Conservation (phyloP, 768 basidiomycete species). For the Crucibulum laeve region DNA sequence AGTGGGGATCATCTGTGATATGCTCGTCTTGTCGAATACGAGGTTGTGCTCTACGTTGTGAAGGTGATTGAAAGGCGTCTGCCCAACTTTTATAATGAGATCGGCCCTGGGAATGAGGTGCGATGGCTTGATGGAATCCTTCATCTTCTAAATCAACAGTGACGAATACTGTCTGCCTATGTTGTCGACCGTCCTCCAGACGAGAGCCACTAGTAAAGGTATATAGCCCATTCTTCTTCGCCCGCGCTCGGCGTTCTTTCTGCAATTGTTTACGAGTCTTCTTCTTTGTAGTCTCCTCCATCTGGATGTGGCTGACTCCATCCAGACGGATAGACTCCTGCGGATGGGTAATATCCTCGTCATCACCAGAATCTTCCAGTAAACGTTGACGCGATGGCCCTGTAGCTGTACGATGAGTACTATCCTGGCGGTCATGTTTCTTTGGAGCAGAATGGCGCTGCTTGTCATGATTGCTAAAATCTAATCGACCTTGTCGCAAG, state of each 20-base stretch:
- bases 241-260: conserved; percentile 20
- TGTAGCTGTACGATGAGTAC: neutral
- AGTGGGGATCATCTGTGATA: neutral
- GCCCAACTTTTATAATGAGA: conserved; percentile 7
- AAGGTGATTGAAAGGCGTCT: conserved; percentile 11
- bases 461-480: conserved; percentile 19
- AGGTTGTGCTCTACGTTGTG: neutral
- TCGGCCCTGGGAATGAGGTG: conserved; percentile 19
- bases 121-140: conserved; percentile 34
- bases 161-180: conserved; percentile 18
- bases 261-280: conserved; percentile 22
- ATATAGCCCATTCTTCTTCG: conserved; percentile 27
- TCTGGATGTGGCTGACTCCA: conserved; percentile 8
- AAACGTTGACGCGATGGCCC: conserved; percentile 28
- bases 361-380: too few relatives aligned
- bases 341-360: conserved; percentile 36
- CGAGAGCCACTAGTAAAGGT: conserved; percentile 32
- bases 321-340: conserved; percentile 1
- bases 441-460: neutral
- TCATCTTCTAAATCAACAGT: conserved; percentile 42
- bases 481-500: conserved; percentile 35
- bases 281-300: conserved; percentile 11
- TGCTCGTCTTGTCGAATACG: neutral
- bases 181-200: conserved; percentile 32
- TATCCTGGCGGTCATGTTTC: neutral